Conservation (phyloP, 257 asterid genomes). For the Leptodermis oblonga region DNA sequence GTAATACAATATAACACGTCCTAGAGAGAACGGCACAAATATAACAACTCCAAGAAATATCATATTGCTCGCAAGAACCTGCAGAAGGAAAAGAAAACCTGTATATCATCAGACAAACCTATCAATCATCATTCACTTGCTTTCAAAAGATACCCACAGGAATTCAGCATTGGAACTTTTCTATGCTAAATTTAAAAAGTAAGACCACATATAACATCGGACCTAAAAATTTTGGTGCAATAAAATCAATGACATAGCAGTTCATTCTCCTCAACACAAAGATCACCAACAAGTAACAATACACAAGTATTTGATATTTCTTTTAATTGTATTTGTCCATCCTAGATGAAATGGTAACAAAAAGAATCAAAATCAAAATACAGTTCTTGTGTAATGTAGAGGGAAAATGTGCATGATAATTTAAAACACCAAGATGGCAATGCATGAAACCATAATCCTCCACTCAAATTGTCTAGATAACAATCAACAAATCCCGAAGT, state of each 20-base stretch:
- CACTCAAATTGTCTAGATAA: not conserved
- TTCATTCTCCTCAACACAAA: not conserved
- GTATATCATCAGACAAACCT: not conserved
- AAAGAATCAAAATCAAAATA: no score
- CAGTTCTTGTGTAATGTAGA: no score
- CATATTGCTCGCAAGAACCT: conserved; percentile 99
- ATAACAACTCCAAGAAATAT: conserved; percentile 92
- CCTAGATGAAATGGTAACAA: not conserved
- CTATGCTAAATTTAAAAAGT: not conserved
- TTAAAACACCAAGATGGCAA: not conserved
- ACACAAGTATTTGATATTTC: not conserved
- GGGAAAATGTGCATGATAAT: not conserved
- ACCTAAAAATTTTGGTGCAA: not conserved
- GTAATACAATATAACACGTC: conserved; percentile 65
- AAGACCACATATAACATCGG: not conserved
- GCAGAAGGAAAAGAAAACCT: conserved; percentile 26
- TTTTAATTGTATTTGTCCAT: no score
- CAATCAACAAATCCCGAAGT: not conserved
- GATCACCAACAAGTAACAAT: not conserved
- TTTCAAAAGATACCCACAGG: not conserved
- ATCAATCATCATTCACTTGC: not conserved
- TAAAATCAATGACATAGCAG: not conserved
- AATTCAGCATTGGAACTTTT: not conserved
- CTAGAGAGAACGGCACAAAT: conserved; percentile 80
- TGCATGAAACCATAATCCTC: not conserved